phyloP scores from a whole-genome alignment of 2,329 filamentous ascomycete species.

The Ascosphaera aggregata region DNA sequence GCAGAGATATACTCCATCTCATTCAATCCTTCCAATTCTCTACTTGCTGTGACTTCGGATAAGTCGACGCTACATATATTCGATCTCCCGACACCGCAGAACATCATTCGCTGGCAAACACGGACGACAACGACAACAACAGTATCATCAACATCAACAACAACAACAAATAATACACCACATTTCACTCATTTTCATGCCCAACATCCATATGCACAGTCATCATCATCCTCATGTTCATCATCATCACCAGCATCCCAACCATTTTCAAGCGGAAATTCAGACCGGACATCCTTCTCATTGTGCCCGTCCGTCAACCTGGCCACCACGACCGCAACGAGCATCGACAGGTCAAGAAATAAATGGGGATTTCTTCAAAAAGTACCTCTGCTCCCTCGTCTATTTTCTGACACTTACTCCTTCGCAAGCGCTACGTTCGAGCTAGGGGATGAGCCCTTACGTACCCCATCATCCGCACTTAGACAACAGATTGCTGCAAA shows the following conservation, averaged over 20 bases:
- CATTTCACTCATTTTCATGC: too few relatives aligned
- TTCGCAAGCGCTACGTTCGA: slow-evolving; percentile 64
- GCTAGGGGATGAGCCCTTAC: slow-evolving; percentile 46
- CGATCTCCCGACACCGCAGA: slow-evolving; percentile 38
- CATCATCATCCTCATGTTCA: too few relatives aligned
- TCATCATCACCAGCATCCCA: too few relatives aligned
- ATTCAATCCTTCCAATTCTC: slow-evolving; percentile 58
- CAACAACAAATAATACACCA: too few relatives aligned
- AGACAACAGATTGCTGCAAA: too few relatives aligned
- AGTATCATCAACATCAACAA: too few relatives aligned
- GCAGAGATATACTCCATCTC: slow-evolving; percentile 71
- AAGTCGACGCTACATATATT: slow-evolving; percentile 93
- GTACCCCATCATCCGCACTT: slow-evolving; percentile 19
- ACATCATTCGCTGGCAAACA: slow-evolving; percentile 12
- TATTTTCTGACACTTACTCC: slow-evolving; percentile 79
- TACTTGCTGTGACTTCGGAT: slow-evolving; percentile 83
- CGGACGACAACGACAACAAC: slow-evolving; percentile 6
- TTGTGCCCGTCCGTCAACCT: too few relatives aligned
- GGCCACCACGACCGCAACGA: too few relatives aligned
- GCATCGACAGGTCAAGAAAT: slow-evolving; percentile 34
- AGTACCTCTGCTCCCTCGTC: slow-evolving; percentile 60
- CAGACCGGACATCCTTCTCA: too few relatives aligned
- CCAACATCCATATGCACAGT: too few relatives aligned
- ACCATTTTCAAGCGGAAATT: too few relatives aligned
- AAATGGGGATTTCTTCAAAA: slow-evolving; percentile 75